These are phyloP conservation scores for Clathrospora elynae DNA, from an alignment of 2,329 filamentous ascomycete species.

Conservation along the genomic window DNA sequence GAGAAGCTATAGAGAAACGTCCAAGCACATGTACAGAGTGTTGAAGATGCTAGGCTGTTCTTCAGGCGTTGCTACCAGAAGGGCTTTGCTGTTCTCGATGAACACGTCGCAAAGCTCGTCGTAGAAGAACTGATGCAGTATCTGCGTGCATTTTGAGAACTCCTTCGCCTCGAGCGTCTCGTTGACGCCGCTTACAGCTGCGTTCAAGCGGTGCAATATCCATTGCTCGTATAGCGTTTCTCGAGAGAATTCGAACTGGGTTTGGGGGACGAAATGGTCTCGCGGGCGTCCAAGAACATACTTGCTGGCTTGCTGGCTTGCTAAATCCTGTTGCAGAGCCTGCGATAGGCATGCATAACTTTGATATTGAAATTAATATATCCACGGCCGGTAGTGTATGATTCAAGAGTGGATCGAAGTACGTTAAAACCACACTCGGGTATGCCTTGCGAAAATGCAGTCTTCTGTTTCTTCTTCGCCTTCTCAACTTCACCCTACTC, in stretches of 20 bases:
- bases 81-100: slow-evolving; percentile 84
- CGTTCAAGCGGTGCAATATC: slow-evolving; percentile 79
- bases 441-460: slow-evolving; percentile 85
- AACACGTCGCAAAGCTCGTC: slow-evolving; percentile 61
- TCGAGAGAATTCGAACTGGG: slow-evolving; percentile 51
- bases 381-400: slow-evolving; percentile 78
- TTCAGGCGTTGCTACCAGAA: slow-evolving; percentile 74
- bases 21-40: slow-evolving; percentile 79
- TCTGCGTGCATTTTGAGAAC: slow-evolving; percentile 73
- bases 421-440: slow-evolving; percentile 87
- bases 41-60: slow-evolving; percentile 75
- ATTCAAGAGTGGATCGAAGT: slow-evolving; percentile 79
- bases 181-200: slow-evolving; percentile 72
- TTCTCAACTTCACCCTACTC: slow-evolving; percentile 80
- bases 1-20: slow-evolving; percentile 66
- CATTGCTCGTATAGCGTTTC: slow-evolving; percentile 70
- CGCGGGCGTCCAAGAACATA: slow-evolving; percentile 82
- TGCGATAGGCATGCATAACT: slow-evolving; percentile 88
- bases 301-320: slow-evolving; percentile 94
- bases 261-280: slow-evolving; percentile 64
- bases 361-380: slow-evolving; percentile 90
- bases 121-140: slow-evolving; percentile 78
- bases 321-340: slow-evolving; percentile 82
- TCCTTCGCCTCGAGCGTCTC: slow-evolving; percentile 68
- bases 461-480: slow-evolving; percentile 93